phyloP scores from a whole-genome alignment of 176 grass and related monocot genomes.

The Carex myosuroides region DNA sequence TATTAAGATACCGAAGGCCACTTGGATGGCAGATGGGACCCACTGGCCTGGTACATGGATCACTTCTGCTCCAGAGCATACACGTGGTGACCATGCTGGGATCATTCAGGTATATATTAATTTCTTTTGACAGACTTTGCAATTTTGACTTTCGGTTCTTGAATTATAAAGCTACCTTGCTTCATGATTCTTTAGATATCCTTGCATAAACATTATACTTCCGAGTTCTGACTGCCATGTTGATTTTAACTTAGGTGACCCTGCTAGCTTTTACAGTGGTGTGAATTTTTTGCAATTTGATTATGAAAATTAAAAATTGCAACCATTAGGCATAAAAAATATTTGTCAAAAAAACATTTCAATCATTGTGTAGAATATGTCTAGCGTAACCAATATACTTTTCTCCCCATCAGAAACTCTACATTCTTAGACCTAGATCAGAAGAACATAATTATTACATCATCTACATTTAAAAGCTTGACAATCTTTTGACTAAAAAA shows the following conservation, averaged over 20 bases:
- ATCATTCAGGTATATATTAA: slow-evolving; percentile 75
- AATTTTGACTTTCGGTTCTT: background rate
- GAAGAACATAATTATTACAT: background rate
- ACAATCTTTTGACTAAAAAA: background rate
- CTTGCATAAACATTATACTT: too few species aligned
- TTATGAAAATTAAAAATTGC: background rate
- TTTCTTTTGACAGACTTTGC: background rate
- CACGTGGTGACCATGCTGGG: slow-evolving; percentile 87
- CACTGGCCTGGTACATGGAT: slow-evolving; percentile 98
- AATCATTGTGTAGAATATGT: background rate
- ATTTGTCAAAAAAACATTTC: background rate
- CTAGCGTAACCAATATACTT: background rate
- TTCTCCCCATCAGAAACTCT: background rate
- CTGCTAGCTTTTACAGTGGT: background rate
- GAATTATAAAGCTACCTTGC: background rate
- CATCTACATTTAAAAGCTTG: background rate
- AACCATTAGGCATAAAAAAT: background rate
- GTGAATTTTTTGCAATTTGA: background rate
- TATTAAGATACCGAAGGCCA: slow-evolving; percentile 87
- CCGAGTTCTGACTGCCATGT: background rate
- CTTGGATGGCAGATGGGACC: slow-evolving; percentile 97
- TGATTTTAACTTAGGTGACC: background rate
- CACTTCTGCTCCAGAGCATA: slow-evolving; percentile 57
- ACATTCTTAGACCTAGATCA: background rate
- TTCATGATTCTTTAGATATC: background rate